Conservation (phyloP, 148 eudicot species). For the Rhododendron ferrugineum region DNA sequence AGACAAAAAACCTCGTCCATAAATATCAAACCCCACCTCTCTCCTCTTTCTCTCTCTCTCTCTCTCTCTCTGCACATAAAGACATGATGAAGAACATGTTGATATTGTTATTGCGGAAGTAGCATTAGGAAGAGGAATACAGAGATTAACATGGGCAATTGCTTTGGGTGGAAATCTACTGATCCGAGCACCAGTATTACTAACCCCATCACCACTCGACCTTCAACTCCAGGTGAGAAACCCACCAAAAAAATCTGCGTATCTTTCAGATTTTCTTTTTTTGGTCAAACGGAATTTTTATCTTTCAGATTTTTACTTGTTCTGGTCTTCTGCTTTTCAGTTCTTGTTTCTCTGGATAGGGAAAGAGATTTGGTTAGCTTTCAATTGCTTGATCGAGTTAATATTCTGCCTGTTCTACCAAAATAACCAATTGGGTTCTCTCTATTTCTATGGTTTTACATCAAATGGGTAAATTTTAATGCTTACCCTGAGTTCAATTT, state of each 20-base stretch:
- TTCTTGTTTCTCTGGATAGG: background rate
- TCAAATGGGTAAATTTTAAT: background rate
- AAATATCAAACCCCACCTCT: background rate
- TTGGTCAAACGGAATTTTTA: too few species aligned
- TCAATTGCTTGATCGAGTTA: background rate
- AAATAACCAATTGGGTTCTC: background rate
- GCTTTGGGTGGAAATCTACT: slow-evolving; percentile 23
- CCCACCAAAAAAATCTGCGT: background rate
- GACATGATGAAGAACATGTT: background rate
- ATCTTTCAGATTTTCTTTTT: background rate
- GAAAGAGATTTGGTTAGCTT: background rate
- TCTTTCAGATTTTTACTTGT: background rate
- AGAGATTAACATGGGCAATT: slow-evolving; percentile 33
- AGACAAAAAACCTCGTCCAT: background rate
- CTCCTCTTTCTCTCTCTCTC: background rate
- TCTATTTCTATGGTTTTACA: too few species aligned
- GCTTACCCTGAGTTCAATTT: background rate
- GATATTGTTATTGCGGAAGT: background rate
- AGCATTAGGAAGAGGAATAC: background rate
- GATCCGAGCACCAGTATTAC: slow-evolving; percentile 18
- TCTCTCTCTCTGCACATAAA: background rate
- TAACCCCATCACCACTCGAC: slow-evolving; percentile 9
- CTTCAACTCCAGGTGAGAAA: slow-evolving; percentile 22
- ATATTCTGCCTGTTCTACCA: background rate
- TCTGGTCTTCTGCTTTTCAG: background rate